These are phyloP conservation scores for Picea mariana DNA, from an alignment of 83 land plant genomes.

Conservation along the genomic window DNA sequence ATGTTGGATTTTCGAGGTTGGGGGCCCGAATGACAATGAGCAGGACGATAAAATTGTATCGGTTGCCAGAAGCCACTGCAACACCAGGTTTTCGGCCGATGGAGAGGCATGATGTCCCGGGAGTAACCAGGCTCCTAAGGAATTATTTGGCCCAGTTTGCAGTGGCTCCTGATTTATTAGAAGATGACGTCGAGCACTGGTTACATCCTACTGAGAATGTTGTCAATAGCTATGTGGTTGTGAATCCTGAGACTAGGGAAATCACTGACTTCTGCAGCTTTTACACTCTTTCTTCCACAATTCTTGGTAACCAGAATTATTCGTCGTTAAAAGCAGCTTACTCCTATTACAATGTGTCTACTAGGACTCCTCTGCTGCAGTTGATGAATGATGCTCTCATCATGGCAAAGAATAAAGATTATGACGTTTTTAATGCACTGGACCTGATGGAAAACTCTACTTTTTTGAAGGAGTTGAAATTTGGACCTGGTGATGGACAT, in stretches of 20 bases:
- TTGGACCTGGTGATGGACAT: conserved; percentile 50
- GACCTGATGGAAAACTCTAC: conserved; percentile 44
- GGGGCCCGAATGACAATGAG: conserved; percentile 37
- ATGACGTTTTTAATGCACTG: conserved; percentile 53
- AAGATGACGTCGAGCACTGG: conserved; percentile 45
- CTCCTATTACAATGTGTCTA: conserved; percentile 53
- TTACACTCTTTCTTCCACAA: conserved; percentile 46
- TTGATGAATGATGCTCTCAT: conserved; percentile 48
- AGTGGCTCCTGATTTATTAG: conserved; percentile 40
- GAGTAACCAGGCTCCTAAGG: conserved; percentile 28
- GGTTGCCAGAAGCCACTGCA: conserved; percentile 20
- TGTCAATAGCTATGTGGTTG: conserved; percentile 40
- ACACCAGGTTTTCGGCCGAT: conserved; percentile 39
- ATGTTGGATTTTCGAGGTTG: conserved; percentile 42
- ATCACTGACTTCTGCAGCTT: too few species aligned
- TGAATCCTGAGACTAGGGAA: conserved; percentile 26
- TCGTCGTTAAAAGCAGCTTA: conserved; percentile 40
- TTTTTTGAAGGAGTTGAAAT: conserved; percentile 43
- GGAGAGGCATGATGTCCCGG: conserved; percentile 33
- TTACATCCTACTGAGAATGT: conserved; percentile 38
- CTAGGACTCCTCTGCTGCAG: conserved; percentile 29
- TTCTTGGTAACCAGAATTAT: conserved; percentile 43
- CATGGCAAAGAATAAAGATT: conserved; percentile 33
- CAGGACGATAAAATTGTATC: conserved; percentile 35
- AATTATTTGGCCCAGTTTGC: conserved; percentile 30